Conservation (phyloP, 1,284 basidiomycete genomes). For the Tilletia walkeri region DNA sequence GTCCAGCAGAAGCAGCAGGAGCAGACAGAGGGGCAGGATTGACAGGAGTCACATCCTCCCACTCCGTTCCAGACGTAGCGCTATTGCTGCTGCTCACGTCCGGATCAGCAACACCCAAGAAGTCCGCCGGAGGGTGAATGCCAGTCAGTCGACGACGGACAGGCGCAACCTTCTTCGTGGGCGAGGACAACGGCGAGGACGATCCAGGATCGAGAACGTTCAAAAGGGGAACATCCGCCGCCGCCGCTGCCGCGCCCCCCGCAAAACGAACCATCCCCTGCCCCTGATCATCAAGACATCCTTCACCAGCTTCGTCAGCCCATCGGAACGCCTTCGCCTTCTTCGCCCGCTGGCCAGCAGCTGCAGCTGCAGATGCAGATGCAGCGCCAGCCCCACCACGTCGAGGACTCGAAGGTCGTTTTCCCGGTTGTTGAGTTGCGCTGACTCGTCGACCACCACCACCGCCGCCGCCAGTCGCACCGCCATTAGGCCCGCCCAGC, state of each 20-base stretch:
- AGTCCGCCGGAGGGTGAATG: neutral
- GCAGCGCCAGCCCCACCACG: slow-evolving; percentile 23
- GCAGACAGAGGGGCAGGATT: neutral
- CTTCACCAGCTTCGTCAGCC: slow-evolving; percentile 82
- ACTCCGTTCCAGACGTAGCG: neutral
- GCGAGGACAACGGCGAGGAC: neutral
- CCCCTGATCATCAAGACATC: slow-evolving; percentile 72
- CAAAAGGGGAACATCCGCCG: neutral
- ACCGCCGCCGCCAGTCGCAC: neutral
- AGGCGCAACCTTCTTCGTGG: neutral
- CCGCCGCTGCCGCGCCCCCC: too few relatives aligned
- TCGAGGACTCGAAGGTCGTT: slow-evolving; percentile 12
- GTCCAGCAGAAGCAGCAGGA: neutral
- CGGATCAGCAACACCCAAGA: neutral
- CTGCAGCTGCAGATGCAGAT: neutral
- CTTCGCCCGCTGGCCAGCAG: too few relatives aligned
- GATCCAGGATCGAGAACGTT: neutral
- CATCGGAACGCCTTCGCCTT: slow-evolving; percentile 75
- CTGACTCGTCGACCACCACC: neutral
- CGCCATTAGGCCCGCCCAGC: slow-evolving; percentile 13
- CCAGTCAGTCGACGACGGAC: neutral
- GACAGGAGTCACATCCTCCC: slow-evolving; percentile 5
- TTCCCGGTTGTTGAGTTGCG: too few relatives aligned
- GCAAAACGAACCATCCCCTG: neutral
- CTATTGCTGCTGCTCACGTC: neutral